Evolutionary conservation across 176 grass and related monocot species (phyloP).

Genomic region (Aegilops umbellulata): DNA sequence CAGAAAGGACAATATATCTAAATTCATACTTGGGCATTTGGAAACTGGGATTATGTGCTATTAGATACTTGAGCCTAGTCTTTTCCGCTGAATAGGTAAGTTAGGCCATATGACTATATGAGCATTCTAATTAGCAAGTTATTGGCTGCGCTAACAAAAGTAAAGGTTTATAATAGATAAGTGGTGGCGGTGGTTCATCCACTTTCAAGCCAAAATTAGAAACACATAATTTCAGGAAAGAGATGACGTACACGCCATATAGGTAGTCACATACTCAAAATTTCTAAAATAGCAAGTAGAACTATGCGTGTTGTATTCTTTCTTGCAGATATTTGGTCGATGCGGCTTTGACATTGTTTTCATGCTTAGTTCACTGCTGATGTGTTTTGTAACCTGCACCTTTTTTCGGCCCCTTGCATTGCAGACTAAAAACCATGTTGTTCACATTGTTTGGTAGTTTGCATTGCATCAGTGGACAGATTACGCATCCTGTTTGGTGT

Average conservation of each 20-base stretch:
- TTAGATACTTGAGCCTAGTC: background rate
- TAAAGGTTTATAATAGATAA: no score
- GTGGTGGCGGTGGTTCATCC: no score
- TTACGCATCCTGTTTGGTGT: no score
- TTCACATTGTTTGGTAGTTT: no score
- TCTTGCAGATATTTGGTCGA: background rate
- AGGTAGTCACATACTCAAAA: slow-evolving; percentile 3
- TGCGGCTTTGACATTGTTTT: background rate
- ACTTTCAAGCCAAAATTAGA: no score
- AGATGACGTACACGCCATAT: slow-evolving; percentile 12
- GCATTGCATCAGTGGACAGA: no score
- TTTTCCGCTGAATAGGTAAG: no score
- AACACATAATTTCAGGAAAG: background rate
- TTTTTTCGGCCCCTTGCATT: no score
- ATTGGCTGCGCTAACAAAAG: no score
- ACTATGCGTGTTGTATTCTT: background rate
- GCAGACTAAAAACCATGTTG: no score
- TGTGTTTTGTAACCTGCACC: no score
- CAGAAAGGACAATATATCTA: background rate
- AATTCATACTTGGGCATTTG: background rate
- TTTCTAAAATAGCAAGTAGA: background rate
- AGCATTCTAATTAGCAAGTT: background rate
- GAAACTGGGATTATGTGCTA: background rate
- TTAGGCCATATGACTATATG: background rate
- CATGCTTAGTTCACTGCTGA: background rate